phyloP scores from a whole-genome alignment of 164 flowering plant species.

The Magnolia changhungtana region DNA sequence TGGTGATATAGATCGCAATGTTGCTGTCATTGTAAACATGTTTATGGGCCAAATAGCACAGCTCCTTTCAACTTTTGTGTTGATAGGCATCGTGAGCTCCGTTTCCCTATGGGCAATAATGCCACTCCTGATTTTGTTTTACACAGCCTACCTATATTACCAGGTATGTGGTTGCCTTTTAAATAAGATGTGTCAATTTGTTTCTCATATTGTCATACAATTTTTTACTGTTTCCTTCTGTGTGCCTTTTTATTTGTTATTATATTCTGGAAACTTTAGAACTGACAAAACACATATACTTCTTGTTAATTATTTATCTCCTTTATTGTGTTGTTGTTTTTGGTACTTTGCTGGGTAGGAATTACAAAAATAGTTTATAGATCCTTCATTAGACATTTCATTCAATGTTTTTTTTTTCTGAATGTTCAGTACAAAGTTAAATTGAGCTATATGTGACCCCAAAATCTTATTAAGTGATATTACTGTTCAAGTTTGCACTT shows the following conservation, averaged over 20 bases:
- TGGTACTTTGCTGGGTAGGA: neutral
- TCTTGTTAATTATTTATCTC: neutral
- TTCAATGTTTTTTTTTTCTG: neutral
- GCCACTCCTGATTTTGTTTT: constrained; percentile 92
- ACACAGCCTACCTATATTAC: constrained; percentile 84
- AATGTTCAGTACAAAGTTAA: neutral
- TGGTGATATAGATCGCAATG: constrained; percentile 88
- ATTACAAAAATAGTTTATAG: neutral
- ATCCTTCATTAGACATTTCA: neutral
- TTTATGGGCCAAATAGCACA: constrained; percentile 72
- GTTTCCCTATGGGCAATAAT: constrained; percentile 95
- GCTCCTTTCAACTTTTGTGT: constrained; percentile 89
- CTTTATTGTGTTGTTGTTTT: neutral
- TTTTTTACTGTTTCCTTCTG: neutral
- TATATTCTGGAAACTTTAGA: no score
- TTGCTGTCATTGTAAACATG: constrained; percentile 78
- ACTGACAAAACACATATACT: neutral
- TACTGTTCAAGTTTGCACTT: neutral
- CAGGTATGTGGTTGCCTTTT: constrained; percentile 52
- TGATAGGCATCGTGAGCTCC: constrained; percentile 95
- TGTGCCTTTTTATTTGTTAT: neutral
- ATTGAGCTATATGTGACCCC: neutral
- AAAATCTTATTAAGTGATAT: neutral
- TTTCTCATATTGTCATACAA: neutral
- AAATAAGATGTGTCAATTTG: neutral